Conservation (phyloP, 2,329 filamentous ascomycete genomes). For the Alternaria viburni region DNA sequence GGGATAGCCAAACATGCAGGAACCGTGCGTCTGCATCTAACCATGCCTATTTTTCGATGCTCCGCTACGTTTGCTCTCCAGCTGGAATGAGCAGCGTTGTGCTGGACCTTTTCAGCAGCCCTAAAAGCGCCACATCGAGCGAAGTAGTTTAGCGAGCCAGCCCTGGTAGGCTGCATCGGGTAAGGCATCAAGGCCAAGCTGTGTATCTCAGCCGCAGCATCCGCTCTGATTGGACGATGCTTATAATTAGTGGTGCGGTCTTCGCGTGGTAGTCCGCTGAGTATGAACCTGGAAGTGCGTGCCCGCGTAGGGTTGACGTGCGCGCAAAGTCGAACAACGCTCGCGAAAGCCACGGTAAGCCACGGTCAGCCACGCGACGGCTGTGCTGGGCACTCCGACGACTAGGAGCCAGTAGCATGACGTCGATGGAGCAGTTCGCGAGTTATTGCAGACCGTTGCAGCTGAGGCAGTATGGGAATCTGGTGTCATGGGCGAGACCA, state of each 20-base stretch:
- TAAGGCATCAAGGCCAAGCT: conserved; percentile 29
- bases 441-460: conserved; percentile 29
- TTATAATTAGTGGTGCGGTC: conserved; percentile 43
- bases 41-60: conserved; percentile 30
- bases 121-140: conserved; percentile 33
- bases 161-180: conserved; percentile 30
- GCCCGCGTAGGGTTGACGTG: conserved; percentile 29
- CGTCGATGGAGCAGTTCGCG: conserved; percentile 34
- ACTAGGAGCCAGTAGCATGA: conserved; percentile 41
- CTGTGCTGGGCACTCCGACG: conserved; percentile 39
- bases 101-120: conserved; percentile 40
- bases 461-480: conserved; percentile 38
- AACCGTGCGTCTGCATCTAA: conserved; percentile 31
- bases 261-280: conserved; percentile 41
- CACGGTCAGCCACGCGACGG: conserved; percentile 49
- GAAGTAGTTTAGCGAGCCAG: conserved; percentile 25
- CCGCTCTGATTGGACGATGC: conserved; percentile 32
- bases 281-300: conserved; percentile 29
- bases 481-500: conserved; percentile 43
- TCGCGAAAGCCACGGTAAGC: conserved; percentile 39
- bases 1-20: conserved; percentile 23
- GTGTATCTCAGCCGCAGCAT: conserved; percentile 24
- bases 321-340: conserved; percentile 27
- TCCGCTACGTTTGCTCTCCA: conserved; percentile 33
- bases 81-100: conserved; percentile 39